Evolutionary conservation across 352 stramenopile genomes (phyloP).

Genomic region (Phytophthora fragariae): DNA sequence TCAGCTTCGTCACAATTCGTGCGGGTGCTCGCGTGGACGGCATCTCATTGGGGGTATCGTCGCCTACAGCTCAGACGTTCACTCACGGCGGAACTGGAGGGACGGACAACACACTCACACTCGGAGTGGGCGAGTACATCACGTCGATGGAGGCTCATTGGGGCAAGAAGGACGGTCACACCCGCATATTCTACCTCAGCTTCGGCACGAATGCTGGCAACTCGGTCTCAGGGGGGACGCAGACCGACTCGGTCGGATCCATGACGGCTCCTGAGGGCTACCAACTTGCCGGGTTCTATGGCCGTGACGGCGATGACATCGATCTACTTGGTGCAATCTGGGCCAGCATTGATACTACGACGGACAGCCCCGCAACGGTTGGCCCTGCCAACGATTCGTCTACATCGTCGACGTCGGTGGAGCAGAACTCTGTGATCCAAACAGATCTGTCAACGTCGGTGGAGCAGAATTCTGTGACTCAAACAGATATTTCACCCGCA

Average conservation of each 20-base stretch:
- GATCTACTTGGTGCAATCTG: slow-evolving; percentile 8
- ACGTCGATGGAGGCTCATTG: slow-evolving; percentile 13
- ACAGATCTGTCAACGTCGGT: slow-evolving; percentile 6
- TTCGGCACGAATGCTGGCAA: slow-evolving; percentile 9
- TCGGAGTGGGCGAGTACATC: slow-evolving; percentile 5
- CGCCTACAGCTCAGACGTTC: slow-evolving; percentile 10
- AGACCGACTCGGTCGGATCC: slow-evolving; percentile 5
- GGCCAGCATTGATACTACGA: not conserved
- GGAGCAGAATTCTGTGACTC: not conserved
- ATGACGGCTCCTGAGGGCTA: slow-evolving; percentile 7
- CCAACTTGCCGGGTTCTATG: slow-evolving; percentile 7
- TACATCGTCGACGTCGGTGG: not conserved
- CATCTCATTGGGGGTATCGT: slow-evolving; percentile 7
- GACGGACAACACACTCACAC: slow-evolving; percentile 10
- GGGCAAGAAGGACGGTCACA: slow-evolving; percentile 14
- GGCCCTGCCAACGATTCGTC: not conserved
- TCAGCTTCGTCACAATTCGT: slow-evolving; percentile 13
- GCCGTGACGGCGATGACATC: slow-evolving; percentile 8
- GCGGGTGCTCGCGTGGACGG: slow-evolving; percentile 10
- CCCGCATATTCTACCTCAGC: slow-evolving; percentile 11
- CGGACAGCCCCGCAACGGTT: not conserved
- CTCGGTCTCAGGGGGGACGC: slow-evolving; percentile 8
- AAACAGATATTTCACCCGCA: slow-evolving; percentile 6
- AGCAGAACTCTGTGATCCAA: slow-evolving; percentile 1
- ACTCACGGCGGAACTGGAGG: slow-evolving; percentile 9